Base-by-base conservation (phyloP, 1,284 basidiomycete species). In the Tilletia indica region DNA sequence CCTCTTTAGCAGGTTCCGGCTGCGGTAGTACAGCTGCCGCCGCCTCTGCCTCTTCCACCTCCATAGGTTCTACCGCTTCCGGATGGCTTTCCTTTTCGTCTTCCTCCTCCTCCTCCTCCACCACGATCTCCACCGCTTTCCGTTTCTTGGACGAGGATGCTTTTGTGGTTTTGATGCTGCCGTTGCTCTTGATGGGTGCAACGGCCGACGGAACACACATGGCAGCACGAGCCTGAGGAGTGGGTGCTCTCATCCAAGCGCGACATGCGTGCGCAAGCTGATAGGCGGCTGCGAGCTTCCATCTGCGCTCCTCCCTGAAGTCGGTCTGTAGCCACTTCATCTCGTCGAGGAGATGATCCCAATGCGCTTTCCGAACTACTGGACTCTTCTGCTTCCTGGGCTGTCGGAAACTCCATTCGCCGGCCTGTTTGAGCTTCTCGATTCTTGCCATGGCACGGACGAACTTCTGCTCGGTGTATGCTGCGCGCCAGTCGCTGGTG, bases 311-410 rank as follows among this genome's bases (percentile, higher is more conserved):
- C 85, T 99, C 94, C 8, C 92, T 90, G 79, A 94, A 98, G 82
- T 99, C 97, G 16, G 90, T 89, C 66, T 94, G 92, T 88, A 99
- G 91, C 97, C 96, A 99, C 89, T 92, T 93, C 93, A 98, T 94
- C 86, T 99, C 97, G 74, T 99, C 97, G 82, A 99, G 86, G 39
- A 99, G 86, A 84, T 94, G 93, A 84, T 99, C 97, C 93, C 94
- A 96, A 79, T 98, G 94, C 0, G 91, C 89, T 85, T 98, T 98
- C 4, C 87, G 87, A 47, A 93, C 85, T 1, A 90, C 89, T 8
- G 93, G 93, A 8, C 90, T 91, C 70, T 92, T 88, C 79, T 95
- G 92, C 85, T 96, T 97, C 86, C 97, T 97, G 0, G 94, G 93
- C 81, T 99, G 97, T 66, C 95, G 87, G 81, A 97, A 93, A 79